A percentile compares a stretch with the other conserved stretches of the same genome.
Conservation (phyloP, 352 stramenopile genomes). For the Globisporangium carolinianum region DNA sequence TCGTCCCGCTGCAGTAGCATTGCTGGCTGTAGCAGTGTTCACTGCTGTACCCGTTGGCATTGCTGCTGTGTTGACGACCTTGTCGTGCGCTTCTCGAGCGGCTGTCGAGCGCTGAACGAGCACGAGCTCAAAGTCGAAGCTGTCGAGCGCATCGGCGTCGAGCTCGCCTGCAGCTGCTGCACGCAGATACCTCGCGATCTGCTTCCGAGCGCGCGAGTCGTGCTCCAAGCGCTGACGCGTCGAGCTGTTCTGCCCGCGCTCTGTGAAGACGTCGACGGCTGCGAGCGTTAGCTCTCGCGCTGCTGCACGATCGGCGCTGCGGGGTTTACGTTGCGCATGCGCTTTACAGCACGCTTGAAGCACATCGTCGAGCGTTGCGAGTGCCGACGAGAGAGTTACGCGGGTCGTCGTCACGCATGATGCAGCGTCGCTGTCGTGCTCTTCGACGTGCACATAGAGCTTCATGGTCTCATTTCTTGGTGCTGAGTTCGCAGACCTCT, state of each 20-base stretch:
- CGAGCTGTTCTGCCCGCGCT: constrained; percentile 23
- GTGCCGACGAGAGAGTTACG: constrained; percentile 24
- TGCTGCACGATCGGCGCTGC: neutral
- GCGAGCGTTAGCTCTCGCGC: constrained; percentile 11
- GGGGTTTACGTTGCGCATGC: constrained; percentile 35
- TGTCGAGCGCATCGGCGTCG: neutral
- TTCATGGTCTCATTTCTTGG: neutral
- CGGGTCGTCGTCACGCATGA: constrained; percentile 38
- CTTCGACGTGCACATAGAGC: constrained; percentile 54
- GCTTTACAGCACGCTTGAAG: constrained; percentile 28
- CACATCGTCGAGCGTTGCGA: constrained; percentile 31
- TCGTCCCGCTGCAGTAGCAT: neutral
- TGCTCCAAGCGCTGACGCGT: neutral
- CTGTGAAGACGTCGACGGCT: constrained; percentile 34
- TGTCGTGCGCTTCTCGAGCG: neutral
- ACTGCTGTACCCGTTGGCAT: no score
- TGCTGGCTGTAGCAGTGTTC: no score
- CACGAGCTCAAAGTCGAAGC: constrained; percentile 34
- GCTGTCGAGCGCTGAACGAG: constrained; percentile 7
- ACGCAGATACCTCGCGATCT: neutral
- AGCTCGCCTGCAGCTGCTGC: neutral
- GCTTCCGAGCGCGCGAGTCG: constrained; percentile 5
- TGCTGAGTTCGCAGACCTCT: no score
- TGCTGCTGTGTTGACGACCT: no score
- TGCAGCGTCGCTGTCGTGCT: neutral